A percentile compares a stretch with the other conserved stretches of the same genome.
Conservation (phyloP, 1,139 yeast genomes). For the Arxiozyma slooffiae region DNA sequence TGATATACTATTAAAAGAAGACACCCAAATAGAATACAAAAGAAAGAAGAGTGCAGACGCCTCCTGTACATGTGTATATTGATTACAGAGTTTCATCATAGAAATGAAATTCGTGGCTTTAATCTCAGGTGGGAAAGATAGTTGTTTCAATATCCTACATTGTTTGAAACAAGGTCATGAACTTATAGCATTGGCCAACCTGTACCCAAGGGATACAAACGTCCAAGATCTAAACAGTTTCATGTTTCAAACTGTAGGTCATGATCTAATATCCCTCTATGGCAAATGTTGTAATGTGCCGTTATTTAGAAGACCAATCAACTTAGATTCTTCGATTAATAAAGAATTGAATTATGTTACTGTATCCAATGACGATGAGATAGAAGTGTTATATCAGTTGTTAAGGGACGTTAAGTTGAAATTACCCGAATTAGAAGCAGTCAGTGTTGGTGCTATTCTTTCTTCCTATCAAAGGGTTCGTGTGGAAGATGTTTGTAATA, state of each 20-base stretch:
- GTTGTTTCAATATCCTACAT: slow-evolving; percentile 79
- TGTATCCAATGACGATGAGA: slow-evolving; percentile 62
- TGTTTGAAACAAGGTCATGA: slow-evolving; percentile 78
- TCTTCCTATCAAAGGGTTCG: slow-evolving; percentile 89
- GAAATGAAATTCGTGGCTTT: slow-evolving; percentile 84
- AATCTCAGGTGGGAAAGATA: slow-evolving; percentile 93
- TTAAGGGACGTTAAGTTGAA: slow-evolving; percentile 37
- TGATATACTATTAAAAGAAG: not conserved
- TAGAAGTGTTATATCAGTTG: slow-evolving; percentile 62
- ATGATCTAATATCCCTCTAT: slow-evolving; percentile 60
- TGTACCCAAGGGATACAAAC: slow-evolving; percentile 47
- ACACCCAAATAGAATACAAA: no score
- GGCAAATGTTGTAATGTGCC: slow-evolving; percentile 70
- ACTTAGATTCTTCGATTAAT: slow-evolving; percentile 49
- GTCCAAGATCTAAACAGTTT: slow-evolving; percentile 77
- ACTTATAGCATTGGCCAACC: slow-evolving; percentile 71
- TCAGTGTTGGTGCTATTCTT: slow-evolving; percentile 89
- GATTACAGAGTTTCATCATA: no score
- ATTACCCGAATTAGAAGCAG: slow-evolving; percentile 74
- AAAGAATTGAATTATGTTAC: slow-evolving; percentile 56
- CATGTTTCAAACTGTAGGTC: slow-evolving; percentile 99
- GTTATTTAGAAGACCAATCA: slow-evolving; percentile 58
- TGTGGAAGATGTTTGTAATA: slow-evolving; percentile 78
- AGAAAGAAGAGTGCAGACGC: not conserved
- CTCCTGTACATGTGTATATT: not conserved